Percentiles rank a stretch among this genome's conserved stretches.
phyloP scores from a whole-genome alignment of 2,329 filamentous ascomycete species.

The Fusarium incarnatum region DNA sequence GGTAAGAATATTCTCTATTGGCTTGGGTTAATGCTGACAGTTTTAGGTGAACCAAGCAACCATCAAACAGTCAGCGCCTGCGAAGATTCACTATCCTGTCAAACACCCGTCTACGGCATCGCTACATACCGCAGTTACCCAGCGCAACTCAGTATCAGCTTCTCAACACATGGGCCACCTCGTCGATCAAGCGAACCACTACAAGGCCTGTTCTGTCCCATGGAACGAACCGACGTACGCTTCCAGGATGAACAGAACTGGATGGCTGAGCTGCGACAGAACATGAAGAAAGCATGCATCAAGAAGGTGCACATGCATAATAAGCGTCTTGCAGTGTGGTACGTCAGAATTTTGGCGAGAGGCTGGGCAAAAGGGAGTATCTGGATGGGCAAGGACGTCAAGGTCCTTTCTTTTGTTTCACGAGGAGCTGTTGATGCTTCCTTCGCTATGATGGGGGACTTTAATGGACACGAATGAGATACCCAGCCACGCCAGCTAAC shows the following conservation, averaged over 20 bases:
- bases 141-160: constrained; percentile 46
- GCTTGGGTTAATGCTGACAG: neutral
- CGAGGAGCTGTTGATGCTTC: constrained; percentile 34
- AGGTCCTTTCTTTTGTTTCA: constrained; percentile 42
- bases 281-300: constrained; percentile 41
- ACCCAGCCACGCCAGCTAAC: neutral
- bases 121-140: constrained; percentile 46
- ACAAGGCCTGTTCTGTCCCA: constrained; percentile 42
- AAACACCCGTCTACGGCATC: constrained; percentile 39
- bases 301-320: constrained; percentile 48
- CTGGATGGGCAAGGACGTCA: constrained; percentile 36
- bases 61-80: constrained; percentile 37
- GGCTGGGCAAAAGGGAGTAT: constrained; percentile 46
- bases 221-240: constrained; percentile 45
- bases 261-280: constrained; percentile 30
- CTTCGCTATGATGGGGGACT: constrained; percentile 36
- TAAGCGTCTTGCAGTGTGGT: constrained; percentile 50
- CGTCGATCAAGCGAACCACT: neutral
- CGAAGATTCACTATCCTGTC: constrained; percentile 28
- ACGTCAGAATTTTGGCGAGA: constrained; percentile 40
- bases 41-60: constrained; percentile 28
- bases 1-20: constrained; percentile 32
- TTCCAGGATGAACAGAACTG: constrained; percentile 41
- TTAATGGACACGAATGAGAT: neutral
- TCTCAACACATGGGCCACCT: constrained; percentile 42